A percentile compares a stretch with the other conserved stretches of the same genome.
Evolutionary conservation across 257 asterid genomes (phyloP).

Genomic region (Solanum sitiens): DNA sequence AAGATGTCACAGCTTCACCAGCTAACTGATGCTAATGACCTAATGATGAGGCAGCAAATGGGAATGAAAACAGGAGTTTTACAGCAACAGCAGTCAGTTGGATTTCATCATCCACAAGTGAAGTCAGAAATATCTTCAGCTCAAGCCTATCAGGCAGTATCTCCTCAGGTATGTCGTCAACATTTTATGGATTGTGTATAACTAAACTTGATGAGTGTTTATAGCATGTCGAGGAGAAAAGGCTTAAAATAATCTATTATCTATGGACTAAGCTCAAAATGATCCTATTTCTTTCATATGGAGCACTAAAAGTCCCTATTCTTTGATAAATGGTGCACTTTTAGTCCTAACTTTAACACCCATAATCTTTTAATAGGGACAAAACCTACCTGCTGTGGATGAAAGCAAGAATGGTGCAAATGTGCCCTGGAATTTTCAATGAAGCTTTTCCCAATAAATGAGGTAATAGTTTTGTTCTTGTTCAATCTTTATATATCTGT

Average conservation of each 20-base stretch:
- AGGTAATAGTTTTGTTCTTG: not conserved
- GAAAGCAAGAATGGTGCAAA: not conserved
- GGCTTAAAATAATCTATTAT: not conserved
- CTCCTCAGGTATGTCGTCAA: constrained; percentile 46
- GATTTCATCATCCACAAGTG: constrained; percentile 54
- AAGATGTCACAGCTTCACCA: constrained; percentile 60
- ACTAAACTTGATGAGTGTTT: not conserved
- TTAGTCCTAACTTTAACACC: not conserved
- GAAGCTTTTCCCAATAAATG: not conserved
- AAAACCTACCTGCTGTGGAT: not conserved
- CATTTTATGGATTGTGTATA: not conserved
- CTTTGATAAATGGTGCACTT: not conserved
- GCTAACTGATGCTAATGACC: constrained; percentile 55
- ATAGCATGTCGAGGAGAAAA: not conserved
- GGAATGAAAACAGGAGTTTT: constrained; percentile 59
- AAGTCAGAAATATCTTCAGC: constrained; percentile 70
- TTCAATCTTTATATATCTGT: not conserved
- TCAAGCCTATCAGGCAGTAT: constrained; percentile 56
- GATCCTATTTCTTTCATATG: not conserved
- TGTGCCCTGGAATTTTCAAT: not conserved
- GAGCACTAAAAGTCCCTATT: not conserved
- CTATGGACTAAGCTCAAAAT: not conserved
- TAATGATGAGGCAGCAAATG: constrained; percentile 76
- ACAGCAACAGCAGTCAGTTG: constrained; percentile 46
- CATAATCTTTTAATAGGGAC: not conserved